Conservation (phyloP, 176 grass and related monocot genomes). For the Oryza glumipatula region DNA sequence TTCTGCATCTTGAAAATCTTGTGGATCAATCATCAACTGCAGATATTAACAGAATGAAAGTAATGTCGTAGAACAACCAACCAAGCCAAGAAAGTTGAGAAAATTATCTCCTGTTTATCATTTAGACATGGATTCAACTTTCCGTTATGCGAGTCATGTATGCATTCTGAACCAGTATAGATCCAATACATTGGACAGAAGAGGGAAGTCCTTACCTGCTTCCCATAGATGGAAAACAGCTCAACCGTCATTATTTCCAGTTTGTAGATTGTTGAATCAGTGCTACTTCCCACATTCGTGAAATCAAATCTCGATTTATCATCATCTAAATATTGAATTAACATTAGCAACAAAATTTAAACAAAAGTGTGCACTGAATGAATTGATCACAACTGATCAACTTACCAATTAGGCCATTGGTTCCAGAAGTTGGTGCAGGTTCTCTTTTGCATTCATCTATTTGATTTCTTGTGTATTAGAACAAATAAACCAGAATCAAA, state of each 20-base stretch:
- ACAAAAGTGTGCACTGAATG: constrained; percentile 23
- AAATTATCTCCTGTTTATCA: constrained; percentile 17
- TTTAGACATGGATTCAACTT: not conserved
- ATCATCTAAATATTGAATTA: constrained; percentile 57
- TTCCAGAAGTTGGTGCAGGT: constrained; percentile 44
- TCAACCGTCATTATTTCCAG: constrained; percentile 86
- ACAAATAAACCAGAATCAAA: not conserved
- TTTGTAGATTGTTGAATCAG: constrained; percentile 80
- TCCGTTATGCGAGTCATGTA: not conserved
- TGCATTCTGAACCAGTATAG: constrained; percentile 23
- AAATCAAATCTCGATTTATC: constrained; percentile 62
- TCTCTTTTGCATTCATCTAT: constrained; percentile 62
- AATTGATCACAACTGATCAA: constrained; percentile 17
- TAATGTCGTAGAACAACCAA: constrained; percentile 21
- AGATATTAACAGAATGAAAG: constrained; percentile 38
- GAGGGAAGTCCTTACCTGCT: constrained; percentile 57
- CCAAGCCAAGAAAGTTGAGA: constrained; percentile 8
- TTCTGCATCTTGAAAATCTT: constrained; percentile 92
- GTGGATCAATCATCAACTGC: constrained; percentile 71
- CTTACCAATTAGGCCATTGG: constrained; percentile 61
- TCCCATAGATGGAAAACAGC: constrained; percentile 80
- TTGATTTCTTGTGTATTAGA: constrained; percentile 42
- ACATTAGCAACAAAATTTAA: constrained; percentile 29
- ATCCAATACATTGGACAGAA: constrained; percentile 21
- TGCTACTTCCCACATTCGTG: constrained; percentile 41